phyloP scores from a whole-genome alignment of 148 eudicot species.

The Camellia sinensis region DNA sequence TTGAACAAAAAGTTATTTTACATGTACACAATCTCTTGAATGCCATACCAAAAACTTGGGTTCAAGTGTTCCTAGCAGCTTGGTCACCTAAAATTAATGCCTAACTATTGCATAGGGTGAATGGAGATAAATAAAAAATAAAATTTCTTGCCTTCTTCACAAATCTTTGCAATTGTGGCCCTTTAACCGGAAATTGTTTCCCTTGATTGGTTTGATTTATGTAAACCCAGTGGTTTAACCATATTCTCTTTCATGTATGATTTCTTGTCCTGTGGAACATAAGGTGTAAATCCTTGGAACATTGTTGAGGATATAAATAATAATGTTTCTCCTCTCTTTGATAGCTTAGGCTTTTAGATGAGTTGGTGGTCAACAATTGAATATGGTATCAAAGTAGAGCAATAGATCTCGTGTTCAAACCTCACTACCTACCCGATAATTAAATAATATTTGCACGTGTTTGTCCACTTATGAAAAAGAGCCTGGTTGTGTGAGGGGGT shows the following conservation, averaged over 20 bases:
- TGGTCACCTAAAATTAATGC: not conserved
- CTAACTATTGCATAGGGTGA: not conserved
- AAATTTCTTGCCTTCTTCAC: slow-evolving; percentile 78
- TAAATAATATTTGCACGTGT: no score
- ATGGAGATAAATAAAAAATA: slow-evolving; percentile 8
- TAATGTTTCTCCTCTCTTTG: no score
- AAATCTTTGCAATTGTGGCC: slow-evolving; percentile 64
- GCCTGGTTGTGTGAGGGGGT: no score
- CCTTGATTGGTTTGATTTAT: slow-evolving; percentile 39
- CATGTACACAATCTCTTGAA: not conserved
- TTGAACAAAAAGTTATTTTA: not conserved
- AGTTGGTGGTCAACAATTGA: no score
- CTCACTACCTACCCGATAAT: no score
- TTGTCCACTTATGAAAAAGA: no score
- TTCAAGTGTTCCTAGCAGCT: not conserved
- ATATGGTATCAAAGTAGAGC: no score
- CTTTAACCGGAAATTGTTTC: slow-evolving; percentile 57
- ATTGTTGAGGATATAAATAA: no score
- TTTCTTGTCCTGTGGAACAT: slow-evolving; percentile 66
- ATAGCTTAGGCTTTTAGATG: no score
- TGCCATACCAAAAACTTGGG: not conserved
- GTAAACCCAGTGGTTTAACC: slow-evolving; percentile 47
- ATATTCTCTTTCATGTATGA: slow-evolving; percentile 46
- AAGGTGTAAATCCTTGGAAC: slow-evolving; percentile 17
- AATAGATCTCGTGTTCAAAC: no score